These are phyloP conservation scores for Cetraspora pellucida DNA, from an alignment of 192 early-diverging fungal species.

Conservation along the genomic window DNA sequence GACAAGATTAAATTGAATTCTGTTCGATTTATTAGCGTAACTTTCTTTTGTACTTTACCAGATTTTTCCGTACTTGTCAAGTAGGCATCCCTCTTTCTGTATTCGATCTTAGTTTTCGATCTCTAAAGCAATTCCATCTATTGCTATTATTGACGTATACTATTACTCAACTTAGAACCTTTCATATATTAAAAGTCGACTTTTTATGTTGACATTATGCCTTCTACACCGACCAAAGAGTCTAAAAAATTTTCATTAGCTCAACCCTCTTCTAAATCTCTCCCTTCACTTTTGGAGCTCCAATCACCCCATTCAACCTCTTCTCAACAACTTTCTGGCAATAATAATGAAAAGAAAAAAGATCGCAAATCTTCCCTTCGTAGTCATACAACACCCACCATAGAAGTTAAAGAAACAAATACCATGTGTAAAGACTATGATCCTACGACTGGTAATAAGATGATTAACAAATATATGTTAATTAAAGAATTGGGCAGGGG, in stretches of 20 bases:
- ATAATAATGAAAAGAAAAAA: not conserved
- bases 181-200: too few relatives aligned
- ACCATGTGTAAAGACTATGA: conserved; percentile 84
- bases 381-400: not conserved
- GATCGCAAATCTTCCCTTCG: not conserved
- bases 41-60: too few relatives aligned
- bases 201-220: not conserved
- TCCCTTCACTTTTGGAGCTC: not conserved
- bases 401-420: conserved; percentile 78
- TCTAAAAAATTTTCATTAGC: not conserved
- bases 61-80: too few relatives aligned
- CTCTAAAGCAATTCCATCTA: too few relatives aligned
- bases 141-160: too few relatives aligned
- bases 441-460: conserved; percentile 84
- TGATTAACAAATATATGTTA: conserved; percentile 96
- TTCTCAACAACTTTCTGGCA: not conserved
- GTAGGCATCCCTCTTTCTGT: too few relatives aligned
- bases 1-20: too few relatives aligned
- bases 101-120: too few relatives aligned
- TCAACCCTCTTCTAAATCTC: not conserved
- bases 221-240: not conserved
- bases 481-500: conserved; percentile 89
- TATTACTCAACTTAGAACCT: too few relatives aligned
- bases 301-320: not conserved
- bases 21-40: too few relatives aligned